These are phyloP conservation scores for Kuraishia cidri DNA, from an alignment of 805 yeast genomes.

Conservation along the genomic window DNA sequence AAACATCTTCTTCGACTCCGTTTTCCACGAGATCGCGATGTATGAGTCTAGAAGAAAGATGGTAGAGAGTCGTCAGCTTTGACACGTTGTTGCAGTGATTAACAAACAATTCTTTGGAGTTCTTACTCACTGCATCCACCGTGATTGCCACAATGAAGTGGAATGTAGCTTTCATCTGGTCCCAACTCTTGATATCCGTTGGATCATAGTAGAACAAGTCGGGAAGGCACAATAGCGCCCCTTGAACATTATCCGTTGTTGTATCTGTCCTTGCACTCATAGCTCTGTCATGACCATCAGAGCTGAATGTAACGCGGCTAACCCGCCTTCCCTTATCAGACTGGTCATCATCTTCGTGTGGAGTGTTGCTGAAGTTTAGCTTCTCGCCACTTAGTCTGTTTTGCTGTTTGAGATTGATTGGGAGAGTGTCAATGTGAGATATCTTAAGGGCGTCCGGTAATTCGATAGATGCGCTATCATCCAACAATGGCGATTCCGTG, in stretches of 20 bases:
- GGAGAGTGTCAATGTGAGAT: slow-evolving; percentile 13
- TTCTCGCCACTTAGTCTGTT: no score
- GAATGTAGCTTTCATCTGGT: slow-evolving; percentile 38
- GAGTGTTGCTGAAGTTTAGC: no score
- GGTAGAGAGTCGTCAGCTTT: slow-evolving; percentile 41
- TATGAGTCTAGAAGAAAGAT: slow-evolving; percentile 44
- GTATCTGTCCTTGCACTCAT: neutral
- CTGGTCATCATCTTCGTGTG: no score
- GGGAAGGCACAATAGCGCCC: slow-evolving; percentile 15
- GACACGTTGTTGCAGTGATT: slow-evolving; percentile 46
- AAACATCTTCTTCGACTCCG: slow-evolving; percentile 35
- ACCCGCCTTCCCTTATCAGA: no score
- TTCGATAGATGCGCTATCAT: slow-evolving; percentile 21
- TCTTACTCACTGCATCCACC: slow-evolving; percentile 39
- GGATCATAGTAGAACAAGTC: slow-evolving; percentile 50
- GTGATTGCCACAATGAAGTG: slow-evolving; percentile 37
- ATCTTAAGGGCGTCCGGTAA: slow-evolving; percentile 13
- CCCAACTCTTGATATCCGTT: slow-evolving; percentile 54
- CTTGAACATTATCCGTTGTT: slow-evolving; percentile 5
- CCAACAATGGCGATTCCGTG: slow-evolving; percentile 19
- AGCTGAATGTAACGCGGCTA: no score
- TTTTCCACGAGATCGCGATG: slow-evolving; percentile 40
- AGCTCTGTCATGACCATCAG: neutral
- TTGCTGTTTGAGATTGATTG: no score
- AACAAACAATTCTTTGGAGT: slow-evolving; percentile 41